phyloP scores from a whole-genome alignment of 2,329 filamentous ascomycete species.

The Trichoderma sp. region DNA sequence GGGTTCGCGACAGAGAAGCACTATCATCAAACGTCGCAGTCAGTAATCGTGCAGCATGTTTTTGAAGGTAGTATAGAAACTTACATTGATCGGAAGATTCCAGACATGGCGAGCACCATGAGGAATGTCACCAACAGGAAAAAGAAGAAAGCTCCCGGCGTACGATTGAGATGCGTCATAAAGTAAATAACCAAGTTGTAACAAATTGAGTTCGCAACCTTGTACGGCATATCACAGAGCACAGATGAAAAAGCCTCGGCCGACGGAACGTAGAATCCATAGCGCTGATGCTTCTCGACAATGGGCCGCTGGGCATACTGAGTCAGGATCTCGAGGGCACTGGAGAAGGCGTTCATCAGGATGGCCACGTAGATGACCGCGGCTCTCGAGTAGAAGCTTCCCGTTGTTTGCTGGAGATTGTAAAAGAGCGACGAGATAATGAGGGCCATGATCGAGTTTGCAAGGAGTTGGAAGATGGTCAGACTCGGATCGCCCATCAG shows the following conservation, averaged over 20 bases:
- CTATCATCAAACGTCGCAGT: neutral
- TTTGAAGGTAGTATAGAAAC: neutral
- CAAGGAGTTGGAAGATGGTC: slow-evolving; percentile 27
- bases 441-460: slow-evolving; percentile 50
- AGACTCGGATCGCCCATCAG: slow-evolving; percentile 24
- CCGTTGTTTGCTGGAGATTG: slow-evolving; percentile 45
- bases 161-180: slow-evolving; percentile 45
- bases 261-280: slow-evolving; percentile 44
- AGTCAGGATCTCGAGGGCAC: slow-evolving; percentile 42
- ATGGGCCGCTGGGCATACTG: slow-evolving; percentile 43
- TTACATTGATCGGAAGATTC: slow-evolving; percentile 54
- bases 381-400: slow-evolving; percentile 48
- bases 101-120: slow-evolving; percentile 64
- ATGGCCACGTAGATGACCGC: slow-evolving; percentile 56
- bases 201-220: slow-evolving; percentile 41
- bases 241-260: slow-evolving; percentile 41
- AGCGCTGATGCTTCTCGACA: slow-evolving; percentile 44
- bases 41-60: neutral
- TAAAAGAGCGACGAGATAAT: slow-evolving; percentile 57
- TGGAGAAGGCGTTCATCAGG: slow-evolving; percentile 53
- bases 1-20: slow-evolving; percentile 52
- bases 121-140: slow-evolving; percentile 51
- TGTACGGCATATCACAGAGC: slow-evolving; percentile 48
- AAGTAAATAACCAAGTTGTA: slow-evolving; percentile 47
- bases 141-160: slow-evolving; percentile 48